phyloP scores from a whole-genome alignment of 768 basidiomycete species.

The Amanita phalloides region DNA sequence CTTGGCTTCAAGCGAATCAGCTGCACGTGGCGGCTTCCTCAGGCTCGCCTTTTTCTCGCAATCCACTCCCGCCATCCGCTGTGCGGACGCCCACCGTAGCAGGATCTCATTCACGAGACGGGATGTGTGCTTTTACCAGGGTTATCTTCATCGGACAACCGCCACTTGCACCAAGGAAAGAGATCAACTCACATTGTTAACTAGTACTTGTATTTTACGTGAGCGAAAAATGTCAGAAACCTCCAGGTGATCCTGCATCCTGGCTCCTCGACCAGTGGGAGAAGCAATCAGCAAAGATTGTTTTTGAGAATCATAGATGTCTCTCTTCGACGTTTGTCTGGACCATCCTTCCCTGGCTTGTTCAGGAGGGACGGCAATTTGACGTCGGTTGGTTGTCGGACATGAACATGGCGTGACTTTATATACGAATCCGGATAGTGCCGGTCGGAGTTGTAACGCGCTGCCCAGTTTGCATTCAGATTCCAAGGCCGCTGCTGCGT shows the following conservation, averaged over 20 bases:
- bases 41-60: conserved; percentile 87
- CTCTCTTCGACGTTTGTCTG: conserved; percentile 85
- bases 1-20: not conserved
- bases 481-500: no score
- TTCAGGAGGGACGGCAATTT: conserved; percentile 66
- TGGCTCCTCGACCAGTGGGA: conserved; percentile 84
- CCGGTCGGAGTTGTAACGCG: conserved; percentile 14
- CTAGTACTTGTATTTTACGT: conserved; percentile 2
- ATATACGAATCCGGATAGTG: conserved; percentile 15
- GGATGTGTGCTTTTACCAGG: conserved; percentile 88
- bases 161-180: conserved; percentile 8
- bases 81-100: conserved; percentile 12
- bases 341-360: conserved; percentile 55
- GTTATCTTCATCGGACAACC: conserved; percentile 58
- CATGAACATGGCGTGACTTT: conserved; percentile 15
- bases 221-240: conserved; percentile 7
- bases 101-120: conserved; percentile 20
- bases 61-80: conserved; percentile 51
- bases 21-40: conserved; percentile 23
- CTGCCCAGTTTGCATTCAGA: not conserved
- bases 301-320: conserved; percentile 61
- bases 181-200: conserved; percentile 18
- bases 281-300: conserved; percentile 86
- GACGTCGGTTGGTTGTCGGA: conserved; percentile 43
- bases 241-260: conserved; percentile 94